These are phyloP conservation scores for Pythium biforme DNA, from an alignment of 352 stramenopile genomes.

Conservation along the genomic window DNA sequence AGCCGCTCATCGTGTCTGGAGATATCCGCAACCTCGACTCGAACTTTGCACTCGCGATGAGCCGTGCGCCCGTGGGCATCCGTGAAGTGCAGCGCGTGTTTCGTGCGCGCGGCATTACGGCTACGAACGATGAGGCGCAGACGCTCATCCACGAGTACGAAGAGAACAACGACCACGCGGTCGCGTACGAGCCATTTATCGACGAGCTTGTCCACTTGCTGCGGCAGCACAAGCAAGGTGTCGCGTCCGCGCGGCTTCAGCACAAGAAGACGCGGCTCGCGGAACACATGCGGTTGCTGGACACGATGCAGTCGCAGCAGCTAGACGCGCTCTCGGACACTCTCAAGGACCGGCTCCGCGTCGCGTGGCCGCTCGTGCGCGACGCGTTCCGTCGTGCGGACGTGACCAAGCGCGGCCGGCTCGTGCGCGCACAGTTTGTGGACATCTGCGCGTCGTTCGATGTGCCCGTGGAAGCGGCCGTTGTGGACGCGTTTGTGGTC, in stretches of 20 bases:
- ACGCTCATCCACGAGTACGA: slow-evolving; percentile 69
- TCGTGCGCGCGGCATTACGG: slow-evolving; percentile 40
- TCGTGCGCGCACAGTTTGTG: slow-evolving; percentile 43
- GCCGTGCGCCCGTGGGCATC: slow-evolving; percentile 38
- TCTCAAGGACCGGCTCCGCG: slow-evolving; percentile 43
- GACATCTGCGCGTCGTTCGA: slow-evolving; percentile 36
- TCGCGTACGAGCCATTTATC: slow-evolving; percentile 63
- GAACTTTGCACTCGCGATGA: slow-evolving; percentile 62
- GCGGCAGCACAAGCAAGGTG: slow-evolving; percentile 37
- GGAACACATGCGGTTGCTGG: slow-evolving; percentile 49
- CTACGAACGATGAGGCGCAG: slow-evolving; percentile 57
- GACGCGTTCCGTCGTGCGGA: slow-evolving; percentile 55
- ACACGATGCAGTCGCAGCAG: slow-evolving; percentile 43
- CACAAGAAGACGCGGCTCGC: slow-evolving; percentile 62
- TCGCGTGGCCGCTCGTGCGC: slow-evolving; percentile 50
- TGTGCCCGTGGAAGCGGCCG: slow-evolving; percentile 28
- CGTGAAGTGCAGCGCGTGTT: slow-evolving; percentile 51
- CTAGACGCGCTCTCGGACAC: slow-evolving; percentile 46
- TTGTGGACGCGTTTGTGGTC: slow-evolving; percentile 49
- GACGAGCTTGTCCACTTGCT: slow-evolving; percentile 55
- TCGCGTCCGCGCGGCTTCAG: slow-evolving; percentile 33
- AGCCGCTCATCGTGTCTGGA: slow-evolving; percentile 57
- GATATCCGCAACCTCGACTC: slow-evolving; percentile 74
- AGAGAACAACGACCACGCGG: slow-evolving; percentile 66
- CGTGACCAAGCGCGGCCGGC: slow-evolving; percentile 29